phyloP scores from a whole-genome alignment of 2,329 filamentous ascomycete genomes.

The Colletotrichum salicis region DNA sequence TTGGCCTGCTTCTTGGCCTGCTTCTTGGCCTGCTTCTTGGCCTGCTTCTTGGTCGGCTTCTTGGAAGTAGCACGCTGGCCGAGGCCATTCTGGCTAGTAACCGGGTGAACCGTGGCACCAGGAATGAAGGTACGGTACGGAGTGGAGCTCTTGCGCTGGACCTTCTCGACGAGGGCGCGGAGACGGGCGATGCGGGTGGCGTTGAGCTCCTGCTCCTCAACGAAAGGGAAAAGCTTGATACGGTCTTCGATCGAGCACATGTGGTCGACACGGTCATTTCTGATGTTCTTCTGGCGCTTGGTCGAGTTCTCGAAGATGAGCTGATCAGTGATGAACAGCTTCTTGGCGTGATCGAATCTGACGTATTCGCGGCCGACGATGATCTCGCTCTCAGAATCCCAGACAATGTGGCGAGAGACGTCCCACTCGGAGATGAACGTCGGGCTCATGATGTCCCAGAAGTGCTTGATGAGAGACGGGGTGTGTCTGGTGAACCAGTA shows the following conservation, averaged over 20 bases:
- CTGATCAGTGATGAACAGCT: conserved; percentile 21
- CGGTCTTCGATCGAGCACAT: background rate
- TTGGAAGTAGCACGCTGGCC: background rate
- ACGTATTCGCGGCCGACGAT: background rate
- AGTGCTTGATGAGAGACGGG: background rate
- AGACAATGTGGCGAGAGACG: background rate
- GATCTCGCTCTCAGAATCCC: background rate
- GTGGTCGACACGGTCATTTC: conserved; percentile 21
- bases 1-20: background rate
- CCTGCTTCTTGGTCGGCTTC: background rate
- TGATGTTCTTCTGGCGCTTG: conserved; percentile 12
- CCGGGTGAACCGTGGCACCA: background rate
- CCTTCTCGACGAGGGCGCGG: background rate
- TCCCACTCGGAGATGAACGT: conserved; percentile 4
- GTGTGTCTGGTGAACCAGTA: conserved; percentile 14
- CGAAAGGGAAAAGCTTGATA: conserved; percentile 8
- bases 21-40: too few relatives aligned
- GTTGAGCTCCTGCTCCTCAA: background rate
- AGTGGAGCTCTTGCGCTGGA: background rate
- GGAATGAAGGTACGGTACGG: background rate
- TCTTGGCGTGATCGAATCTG: background rate
- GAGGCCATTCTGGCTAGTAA: background rate
- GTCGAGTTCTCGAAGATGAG: conserved; percentile 18
- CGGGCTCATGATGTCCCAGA: background rate
- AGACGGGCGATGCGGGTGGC: background rate